Evolutionary conservation across 176 grass and related monocot species (phyloP).

Genomic region (Typha latifolia): DNA sequence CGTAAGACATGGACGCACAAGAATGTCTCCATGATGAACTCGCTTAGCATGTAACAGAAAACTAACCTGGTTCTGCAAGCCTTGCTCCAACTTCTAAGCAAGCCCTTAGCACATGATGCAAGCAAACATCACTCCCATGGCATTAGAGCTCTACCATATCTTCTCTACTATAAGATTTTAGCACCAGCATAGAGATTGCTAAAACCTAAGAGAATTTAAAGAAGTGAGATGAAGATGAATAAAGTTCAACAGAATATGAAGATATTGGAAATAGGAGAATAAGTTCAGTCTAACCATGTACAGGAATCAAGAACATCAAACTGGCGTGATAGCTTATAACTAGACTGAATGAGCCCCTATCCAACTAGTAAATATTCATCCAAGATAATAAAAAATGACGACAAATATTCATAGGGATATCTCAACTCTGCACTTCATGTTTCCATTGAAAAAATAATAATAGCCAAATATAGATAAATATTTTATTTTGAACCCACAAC

Average conservation of each 20-base stretch:
- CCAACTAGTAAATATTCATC: no score
- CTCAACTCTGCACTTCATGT: no score
- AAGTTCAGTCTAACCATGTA: background rate
- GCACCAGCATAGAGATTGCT: constrained; percentile 73
- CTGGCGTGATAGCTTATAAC: background rate
- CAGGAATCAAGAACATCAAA: background rate
- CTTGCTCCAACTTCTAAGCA: constrained; percentile 89
- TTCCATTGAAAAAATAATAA: no score
- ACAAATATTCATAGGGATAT: no score
- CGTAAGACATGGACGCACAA: no score
- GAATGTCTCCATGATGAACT: background rate
- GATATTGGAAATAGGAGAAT: background rate
- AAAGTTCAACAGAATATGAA: background rate
- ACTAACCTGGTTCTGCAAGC: constrained; percentile 72
- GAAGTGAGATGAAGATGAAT: background rate
- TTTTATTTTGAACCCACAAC: no score
- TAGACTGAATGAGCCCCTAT: background rate
- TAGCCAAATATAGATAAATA: no score
- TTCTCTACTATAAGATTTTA: constrained; percentile 87
- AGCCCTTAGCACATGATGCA: constrained; percentile 58
- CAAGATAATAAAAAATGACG: no score
- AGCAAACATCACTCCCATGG: constrained; percentile 88
- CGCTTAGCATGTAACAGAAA: constrained; percentile 1
- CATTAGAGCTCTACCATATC: constrained; percentile 92
- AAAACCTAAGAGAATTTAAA: constrained; percentile 42